phyloP scores from a whole-genome alignment of 2,329 filamentous ascomycete species.

The Stenocarpella maydis region DNA sequence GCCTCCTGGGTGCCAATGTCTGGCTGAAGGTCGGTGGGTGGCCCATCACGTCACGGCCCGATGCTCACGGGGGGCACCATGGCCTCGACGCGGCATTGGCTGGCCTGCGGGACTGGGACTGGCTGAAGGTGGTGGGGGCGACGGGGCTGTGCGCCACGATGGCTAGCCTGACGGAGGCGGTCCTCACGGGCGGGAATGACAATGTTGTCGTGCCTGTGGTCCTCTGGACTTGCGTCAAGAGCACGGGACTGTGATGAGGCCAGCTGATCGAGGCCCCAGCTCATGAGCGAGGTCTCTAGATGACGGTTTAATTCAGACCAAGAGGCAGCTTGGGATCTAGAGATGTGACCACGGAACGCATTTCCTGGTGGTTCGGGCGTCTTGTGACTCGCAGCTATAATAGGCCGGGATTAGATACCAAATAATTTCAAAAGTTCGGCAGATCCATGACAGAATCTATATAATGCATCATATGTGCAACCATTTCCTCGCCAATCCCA shows the following conservation, averaged over 20 bases:
- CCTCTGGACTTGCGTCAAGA: slow-evolving; percentile 90
- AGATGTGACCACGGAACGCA: no score
- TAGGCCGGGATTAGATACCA: slow-evolving; percentile 7
- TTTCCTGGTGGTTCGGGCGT: background rate
- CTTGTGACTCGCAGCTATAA: background rate
- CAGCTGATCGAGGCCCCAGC: no score
- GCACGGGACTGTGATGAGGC: slow-evolving; percentile 44
- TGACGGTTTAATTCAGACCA: no score
- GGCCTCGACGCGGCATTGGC: slow-evolving; percentile 7
- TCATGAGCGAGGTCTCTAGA: background rate
- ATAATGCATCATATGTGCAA: background rate
- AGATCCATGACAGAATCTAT: background rate
- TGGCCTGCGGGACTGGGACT: slow-evolving; percentile 40
- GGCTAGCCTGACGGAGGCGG: slow-evolving; percentile 92
- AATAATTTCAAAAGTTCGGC: background rate
- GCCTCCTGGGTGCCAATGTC: slow-evolving; percentile 72
- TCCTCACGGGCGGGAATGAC: slow-evolving; percentile 95
- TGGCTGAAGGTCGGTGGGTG: slow-evolving; percentile 85
- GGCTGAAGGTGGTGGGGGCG: slow-evolving; percentile 73
- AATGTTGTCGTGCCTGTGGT: slow-evolving; percentile 96
- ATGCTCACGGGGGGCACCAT: background rate
- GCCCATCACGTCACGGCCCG: slow-evolving; percentile 70
- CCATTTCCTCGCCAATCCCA: background rate
- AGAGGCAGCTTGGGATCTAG: background rate
- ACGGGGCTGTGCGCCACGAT: slow-evolving; percentile 76